phyloP scores from a whole-genome alignment of 305 asterid genomes.

The Solanum hybrid region DNA sequence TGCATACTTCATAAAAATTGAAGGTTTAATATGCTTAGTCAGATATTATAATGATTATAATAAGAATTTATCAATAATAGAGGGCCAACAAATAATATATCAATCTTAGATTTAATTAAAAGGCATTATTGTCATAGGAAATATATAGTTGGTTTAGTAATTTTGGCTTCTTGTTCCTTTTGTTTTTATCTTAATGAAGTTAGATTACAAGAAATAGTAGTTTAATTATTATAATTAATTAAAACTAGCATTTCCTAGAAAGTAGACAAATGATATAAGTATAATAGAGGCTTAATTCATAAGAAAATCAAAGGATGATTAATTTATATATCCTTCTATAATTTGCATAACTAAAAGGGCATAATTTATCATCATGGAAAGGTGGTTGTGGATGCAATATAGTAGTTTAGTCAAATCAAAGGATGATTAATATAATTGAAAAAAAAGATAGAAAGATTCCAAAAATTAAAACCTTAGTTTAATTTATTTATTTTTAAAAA shows the following conservation, averaged over 20 bases:
- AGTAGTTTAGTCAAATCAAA: slow-evolving; percentile 8
- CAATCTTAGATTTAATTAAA: background rate
- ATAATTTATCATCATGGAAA: background rate
- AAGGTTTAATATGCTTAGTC: background rate
- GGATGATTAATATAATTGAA: background rate
- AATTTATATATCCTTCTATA: background rate
- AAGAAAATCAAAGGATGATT: background rate
- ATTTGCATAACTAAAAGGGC: slow-evolving; percentile 9
- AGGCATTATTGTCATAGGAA: background rate
- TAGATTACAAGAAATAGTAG: background rate
- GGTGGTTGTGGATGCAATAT: background rate
- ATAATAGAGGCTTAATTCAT: background rate
- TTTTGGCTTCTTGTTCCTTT: slow-evolving; percentile 1
- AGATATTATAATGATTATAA: background rate
- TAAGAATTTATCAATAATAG: background rate
- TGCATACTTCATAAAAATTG: background rate
- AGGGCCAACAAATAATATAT: background rate
- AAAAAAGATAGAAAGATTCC: background rate
- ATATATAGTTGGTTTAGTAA: background rate
- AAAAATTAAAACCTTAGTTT: background rate
- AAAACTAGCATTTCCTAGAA: background rate
- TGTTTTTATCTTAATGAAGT: background rate
- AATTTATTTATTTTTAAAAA: too few relatives aligned
- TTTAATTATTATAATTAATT: background rate
- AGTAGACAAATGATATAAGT: background rate